Conservation (phyloP, 768 basidiomycete species). For the Ephemerocybe angulata region DNA sequence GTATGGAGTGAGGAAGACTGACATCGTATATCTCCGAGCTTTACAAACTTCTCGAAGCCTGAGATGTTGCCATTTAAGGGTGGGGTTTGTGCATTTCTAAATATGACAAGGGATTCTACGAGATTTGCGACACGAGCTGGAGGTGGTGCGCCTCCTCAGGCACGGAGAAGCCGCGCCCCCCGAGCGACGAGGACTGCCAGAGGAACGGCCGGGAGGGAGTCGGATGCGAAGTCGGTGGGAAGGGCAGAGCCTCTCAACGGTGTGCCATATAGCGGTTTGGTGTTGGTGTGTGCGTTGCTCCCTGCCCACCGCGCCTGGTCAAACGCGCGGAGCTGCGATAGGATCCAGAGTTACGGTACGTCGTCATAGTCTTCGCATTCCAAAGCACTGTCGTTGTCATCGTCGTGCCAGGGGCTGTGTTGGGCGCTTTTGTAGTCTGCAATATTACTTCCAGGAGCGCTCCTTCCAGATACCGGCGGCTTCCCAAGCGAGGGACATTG, state of each 20-base stretch:
- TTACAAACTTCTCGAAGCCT: too few relatives aligned
- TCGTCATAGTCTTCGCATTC: background rate
- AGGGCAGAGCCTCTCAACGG: background rate
- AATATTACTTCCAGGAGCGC: background rate
- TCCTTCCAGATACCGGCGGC: too few relatives aligned
- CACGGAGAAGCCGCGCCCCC: background rate
- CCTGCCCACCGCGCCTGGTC: background rate
- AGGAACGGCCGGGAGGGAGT: background rate
- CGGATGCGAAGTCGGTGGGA: background rate
- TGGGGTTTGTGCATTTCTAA: too few relatives aligned
- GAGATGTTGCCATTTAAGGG: too few relatives aligned
- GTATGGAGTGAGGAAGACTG: too few relatives aligned
- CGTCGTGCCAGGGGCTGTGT: background rate
- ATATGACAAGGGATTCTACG: too few relatives aligned
- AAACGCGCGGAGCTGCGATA: background rate
- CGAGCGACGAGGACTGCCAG: background rate
- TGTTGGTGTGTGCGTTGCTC: background rate
- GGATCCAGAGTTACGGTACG: background rate
- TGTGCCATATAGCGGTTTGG: background rate
- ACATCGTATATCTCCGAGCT: too few relatives aligned
- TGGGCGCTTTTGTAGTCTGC: background rate
- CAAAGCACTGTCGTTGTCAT: background rate
- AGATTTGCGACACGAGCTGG: too few relatives aligned
- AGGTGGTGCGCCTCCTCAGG: background rate
- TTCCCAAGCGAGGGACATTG: too few relatives aligned